Conservation (phyloP, 495 filamentous ascomycete genomes). For the Penicillium lagena region DNA sequence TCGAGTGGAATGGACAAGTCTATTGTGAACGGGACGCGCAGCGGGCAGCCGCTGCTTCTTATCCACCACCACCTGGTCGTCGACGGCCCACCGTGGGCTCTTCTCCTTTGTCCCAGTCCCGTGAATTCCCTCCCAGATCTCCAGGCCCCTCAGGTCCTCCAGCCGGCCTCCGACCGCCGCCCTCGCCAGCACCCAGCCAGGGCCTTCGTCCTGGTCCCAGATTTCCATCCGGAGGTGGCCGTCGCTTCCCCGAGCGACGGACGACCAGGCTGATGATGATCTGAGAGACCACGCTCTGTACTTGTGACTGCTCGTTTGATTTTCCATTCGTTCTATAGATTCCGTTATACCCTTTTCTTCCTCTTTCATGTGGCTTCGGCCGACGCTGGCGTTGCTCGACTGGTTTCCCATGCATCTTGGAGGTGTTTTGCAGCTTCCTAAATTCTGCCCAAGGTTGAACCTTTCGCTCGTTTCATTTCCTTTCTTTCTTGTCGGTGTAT, state of each 20-base stretch:
- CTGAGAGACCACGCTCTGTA: constrained; percentile 28
- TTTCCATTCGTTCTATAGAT: constrained; percentile 13
- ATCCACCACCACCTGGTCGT: constrained; percentile 23
- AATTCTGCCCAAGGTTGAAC: too few relatives aligned
- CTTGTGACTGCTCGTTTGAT: not conserved
- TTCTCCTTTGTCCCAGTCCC: constrained; percentile 16
- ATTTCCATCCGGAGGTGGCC: constrained; percentile 23
- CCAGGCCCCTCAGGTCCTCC: constrained; percentile 1
- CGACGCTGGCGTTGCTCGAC: constrained; percentile 11
- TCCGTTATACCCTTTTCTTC: constrained; percentile 19
- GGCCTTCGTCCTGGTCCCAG: constrained; percentile 23
- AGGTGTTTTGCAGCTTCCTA: too few relatives aligned
- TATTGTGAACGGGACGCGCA: constrained; percentile 88
- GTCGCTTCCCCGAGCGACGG: constrained; percentile 62
- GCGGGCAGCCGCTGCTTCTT: constrained; percentile 42
- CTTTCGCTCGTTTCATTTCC: not conserved
- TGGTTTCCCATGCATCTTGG: constrained; percentile 3
- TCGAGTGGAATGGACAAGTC: constrained; percentile 56
- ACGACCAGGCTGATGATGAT: constrained; percentile 88
- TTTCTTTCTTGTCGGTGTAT: constrained; percentile 9
- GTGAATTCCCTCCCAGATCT: constrained; percentile 5
- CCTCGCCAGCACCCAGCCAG: constrained; percentile 23
- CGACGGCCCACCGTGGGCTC: constrained; percentile 14
- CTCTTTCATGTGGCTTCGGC: constrained; percentile 6
- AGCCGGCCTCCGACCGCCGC: constrained; percentile 10